Percentiles rank a stretch among this genome's conserved stretches.
Evolutionary conservation across 23 red algal genomes (phyloP).

Genomic region (Chondrus crispus): DNA sequence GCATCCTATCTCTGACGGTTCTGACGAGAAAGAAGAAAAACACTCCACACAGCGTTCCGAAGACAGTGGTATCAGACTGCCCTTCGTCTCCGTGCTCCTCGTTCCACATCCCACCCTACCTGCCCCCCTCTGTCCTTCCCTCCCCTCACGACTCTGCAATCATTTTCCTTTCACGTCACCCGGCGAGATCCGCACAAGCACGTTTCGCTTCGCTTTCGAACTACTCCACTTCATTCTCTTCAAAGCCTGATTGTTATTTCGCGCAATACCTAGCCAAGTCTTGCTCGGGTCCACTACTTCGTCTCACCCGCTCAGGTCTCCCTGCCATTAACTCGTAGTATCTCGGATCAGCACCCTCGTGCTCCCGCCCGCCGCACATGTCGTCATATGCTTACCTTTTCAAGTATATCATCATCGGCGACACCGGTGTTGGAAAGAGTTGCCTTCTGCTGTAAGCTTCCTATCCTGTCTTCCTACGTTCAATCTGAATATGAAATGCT

Average conservation of each 20-base stretch:
- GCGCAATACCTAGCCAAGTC: too few species aligned
- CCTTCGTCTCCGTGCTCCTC: not conserved
- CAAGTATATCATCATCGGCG: conserved; percentile 99
- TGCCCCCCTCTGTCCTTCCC: not conserved
- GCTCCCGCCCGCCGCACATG: not conserved
- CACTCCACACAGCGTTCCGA: too few species aligned
- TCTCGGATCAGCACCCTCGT: not conserved
- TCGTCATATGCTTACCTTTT: conserved; percentile 96
- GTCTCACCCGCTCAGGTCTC: too few species aligned
- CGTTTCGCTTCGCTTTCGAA: not conserved
- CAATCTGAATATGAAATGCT: too few species aligned
- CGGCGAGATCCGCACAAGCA: not conserved
- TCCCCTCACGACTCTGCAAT: not conserved
- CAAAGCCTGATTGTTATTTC: too few species aligned
- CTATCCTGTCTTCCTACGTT: too few species aligned
- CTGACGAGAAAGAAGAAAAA: too few species aligned
- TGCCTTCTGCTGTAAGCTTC: conserved; percentile 62
- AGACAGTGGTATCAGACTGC: too few species aligned
- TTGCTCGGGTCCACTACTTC: too few species aligned
- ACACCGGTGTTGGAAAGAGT: conserved; percentile 88
- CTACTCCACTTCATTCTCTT: not conserved
- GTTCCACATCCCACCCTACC: not conserved
- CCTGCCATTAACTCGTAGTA: too few species aligned
- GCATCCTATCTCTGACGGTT: too few species aligned
- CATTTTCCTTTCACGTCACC: not conserved